Percentiles rank a stretch among this genome's conserved stretches.
Conservation (phyloP, 2,329 filamentous ascomycete genomes). For the Iodosphaeria phyllophila region DNA sequence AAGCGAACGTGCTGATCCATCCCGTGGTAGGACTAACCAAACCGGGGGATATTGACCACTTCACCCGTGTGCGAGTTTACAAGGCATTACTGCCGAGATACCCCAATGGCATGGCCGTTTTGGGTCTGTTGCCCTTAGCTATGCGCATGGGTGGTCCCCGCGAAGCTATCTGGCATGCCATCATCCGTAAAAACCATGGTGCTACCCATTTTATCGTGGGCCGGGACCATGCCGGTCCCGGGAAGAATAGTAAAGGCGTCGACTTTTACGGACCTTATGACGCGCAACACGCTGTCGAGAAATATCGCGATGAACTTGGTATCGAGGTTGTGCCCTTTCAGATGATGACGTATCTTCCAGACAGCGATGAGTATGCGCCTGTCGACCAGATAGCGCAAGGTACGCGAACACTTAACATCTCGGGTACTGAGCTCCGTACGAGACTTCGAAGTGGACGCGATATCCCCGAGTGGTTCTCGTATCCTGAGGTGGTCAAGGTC, state of each 20-base stretch:
- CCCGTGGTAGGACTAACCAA: constrained; percentile 97
- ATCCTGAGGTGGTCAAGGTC: constrained; percentile 94
- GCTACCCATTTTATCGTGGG: constrained; percentile 98
- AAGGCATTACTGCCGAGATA: constrained; percentile 91
- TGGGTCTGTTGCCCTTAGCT: constrained; percentile 83
- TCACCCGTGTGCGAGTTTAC: constrained; percentile 97
- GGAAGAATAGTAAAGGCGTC: constrained; percentile 92
- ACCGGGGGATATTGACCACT: constrained; percentile 98
- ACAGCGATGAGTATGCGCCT: constrained; percentile 89
- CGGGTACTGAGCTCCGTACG: constrained; percentile 75
- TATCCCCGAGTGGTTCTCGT: constrained; percentile 99
- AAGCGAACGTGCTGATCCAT: constrained; percentile 98
- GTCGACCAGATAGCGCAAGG: constrained; percentile 76
- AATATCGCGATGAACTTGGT: constrained; percentile 89
- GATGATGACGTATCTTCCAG: constrained; percentile 97
- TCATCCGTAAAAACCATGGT: constrained; percentile 99
- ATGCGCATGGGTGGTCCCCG: constrained; percentile 99
- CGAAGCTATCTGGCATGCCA: constrained; percentile 98
- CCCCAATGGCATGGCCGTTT: constrained; percentile 96
- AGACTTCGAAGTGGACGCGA: constrained; percentile 81
- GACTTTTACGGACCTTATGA: constrained; percentile 99
- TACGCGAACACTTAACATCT: constrained; percentile 74
- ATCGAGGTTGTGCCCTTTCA: constrained; percentile 99
- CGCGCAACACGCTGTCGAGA: constrained; percentile 87
- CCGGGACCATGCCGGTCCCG: constrained; percentile 92